Evolutionary conservation across 129 eudicot genomes (phyloP).

Genomic region (Centrapalus pauciflorus): DNA sequence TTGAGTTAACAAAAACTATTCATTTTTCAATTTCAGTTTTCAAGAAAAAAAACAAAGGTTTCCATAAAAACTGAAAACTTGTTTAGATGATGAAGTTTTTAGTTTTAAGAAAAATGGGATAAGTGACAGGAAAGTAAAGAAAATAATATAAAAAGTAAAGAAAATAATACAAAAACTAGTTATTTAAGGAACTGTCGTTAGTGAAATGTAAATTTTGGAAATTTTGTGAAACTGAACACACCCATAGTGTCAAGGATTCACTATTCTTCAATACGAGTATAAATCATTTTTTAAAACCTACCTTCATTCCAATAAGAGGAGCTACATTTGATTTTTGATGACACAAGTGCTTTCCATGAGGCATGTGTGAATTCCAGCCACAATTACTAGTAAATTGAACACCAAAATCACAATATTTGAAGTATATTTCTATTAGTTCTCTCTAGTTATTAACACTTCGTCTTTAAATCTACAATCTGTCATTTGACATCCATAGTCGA

Average conservation of each 20-base stretch:
- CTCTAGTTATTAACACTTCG: background rate
- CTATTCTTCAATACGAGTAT: background rate
- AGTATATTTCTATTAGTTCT: background rate
- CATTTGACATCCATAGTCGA: background rate
- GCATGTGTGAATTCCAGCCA: background rate
- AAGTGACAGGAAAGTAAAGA: too few relatives aligned
- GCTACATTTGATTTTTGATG: background rate
- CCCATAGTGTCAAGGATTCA: background rate
- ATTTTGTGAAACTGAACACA: too few relatives aligned
- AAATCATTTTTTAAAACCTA: background rate
- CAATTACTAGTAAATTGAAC: background rate
- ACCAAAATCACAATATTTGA: background rate
- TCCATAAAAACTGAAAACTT: too few relatives aligned
- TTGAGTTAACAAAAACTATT: too few relatives aligned
- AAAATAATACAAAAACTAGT: too few relatives aligned
- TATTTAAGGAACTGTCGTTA: too few relatives aligned
- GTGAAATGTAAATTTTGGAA: too few relatives aligned
- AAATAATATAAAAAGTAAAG: too few relatives aligned
- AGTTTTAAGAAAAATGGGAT: too few relatives aligned
- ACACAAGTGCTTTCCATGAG: background rate
- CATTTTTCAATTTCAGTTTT: too few relatives aligned
- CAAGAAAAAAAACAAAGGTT: too few relatives aligned
- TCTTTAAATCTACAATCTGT: background rate
- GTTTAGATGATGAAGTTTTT: too few relatives aligned
- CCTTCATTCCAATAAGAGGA: constrained; percentile 7